Evolutionary conservation across 805 yeast species (phyloP).

Genomic region (Sporopachydermia lactativora): DNA sequence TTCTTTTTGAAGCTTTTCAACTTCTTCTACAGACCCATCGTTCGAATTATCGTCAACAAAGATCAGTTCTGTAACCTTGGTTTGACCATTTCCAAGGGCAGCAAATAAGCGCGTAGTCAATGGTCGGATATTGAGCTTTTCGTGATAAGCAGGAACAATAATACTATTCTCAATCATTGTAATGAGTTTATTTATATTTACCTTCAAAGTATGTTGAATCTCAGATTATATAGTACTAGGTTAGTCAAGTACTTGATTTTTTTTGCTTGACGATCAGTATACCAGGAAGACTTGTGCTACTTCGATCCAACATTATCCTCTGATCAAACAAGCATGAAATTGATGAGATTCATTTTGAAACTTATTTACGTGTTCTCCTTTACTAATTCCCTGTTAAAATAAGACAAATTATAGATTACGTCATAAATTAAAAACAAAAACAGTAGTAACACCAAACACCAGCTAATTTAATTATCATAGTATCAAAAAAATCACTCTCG

Average conservation of each 20-base stretch:
- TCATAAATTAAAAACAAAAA: constrained; percentile 1
- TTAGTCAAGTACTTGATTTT: constrained; percentile 1
- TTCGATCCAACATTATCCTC: constrained; percentile 1
- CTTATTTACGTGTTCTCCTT: constrained; percentile 1
- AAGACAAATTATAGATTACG: neutral
- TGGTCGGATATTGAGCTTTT: constrained; percentile 33
- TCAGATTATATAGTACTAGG: constrained; percentile 1
- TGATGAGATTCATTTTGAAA: constrained; percentile 1
- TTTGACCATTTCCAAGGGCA: constrained; percentile 29
- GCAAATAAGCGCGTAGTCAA: constrained; percentile 33
- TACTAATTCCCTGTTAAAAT: neutral
- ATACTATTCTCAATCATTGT: constrained; percentile 14
- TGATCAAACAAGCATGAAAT: neutral
- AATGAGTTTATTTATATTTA: constrained; percentile 1
- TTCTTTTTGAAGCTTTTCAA: constrained; percentile 26
- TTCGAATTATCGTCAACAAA: constrained; percentile 37
- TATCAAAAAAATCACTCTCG: constrained; percentile 1
- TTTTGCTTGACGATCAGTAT: constrained; percentile 1
- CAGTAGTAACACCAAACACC: constrained; percentile 1
- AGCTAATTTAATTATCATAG: constrained; percentile 1
- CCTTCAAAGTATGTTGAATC: neutral
- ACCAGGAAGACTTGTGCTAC: constrained; percentile 1
- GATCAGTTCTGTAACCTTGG: constrained; percentile 30
- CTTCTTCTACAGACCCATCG: constrained; percentile 40
- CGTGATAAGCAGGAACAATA: constrained; percentile 38